phyloP scores from a whole-genome alignment of 352 stramenopile genomes.

The Pythium myriotylum region DNA sequence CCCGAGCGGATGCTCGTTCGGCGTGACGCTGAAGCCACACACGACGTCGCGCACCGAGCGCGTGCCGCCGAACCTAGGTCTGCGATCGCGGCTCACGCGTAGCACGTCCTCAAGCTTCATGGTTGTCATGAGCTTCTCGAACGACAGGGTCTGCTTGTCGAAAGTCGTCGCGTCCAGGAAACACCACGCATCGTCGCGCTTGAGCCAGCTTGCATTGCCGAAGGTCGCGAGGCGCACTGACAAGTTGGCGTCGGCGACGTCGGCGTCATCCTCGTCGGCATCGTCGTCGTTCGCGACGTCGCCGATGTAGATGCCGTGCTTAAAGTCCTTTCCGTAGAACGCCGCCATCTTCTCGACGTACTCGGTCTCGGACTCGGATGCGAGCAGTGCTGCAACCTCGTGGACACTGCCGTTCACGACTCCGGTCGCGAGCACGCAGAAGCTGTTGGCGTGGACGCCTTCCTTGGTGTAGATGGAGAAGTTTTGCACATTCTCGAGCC shows the following conservation, averaged over 20 bases:
- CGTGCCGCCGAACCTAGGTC: background rate
- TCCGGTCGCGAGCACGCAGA: conserved; percentile 13
- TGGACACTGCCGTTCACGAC: conserved; percentile 5
- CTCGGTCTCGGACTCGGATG: background rate
- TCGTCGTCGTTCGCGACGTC: background rate
- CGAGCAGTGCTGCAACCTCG: conserved; percentile 14
- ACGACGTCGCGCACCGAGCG: conserved; percentile 3
- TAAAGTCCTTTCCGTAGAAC: conserved; percentile 17
- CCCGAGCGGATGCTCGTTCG: too few relatives aligned
- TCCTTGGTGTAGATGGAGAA: conserved; percentile 19
- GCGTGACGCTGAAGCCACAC: conserved; percentile 2
- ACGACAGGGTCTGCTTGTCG: background rate
- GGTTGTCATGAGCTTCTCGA: conserved; percentile 21
- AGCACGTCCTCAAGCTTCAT: conserved; percentile 7
- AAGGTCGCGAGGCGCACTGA: conserved; percentile 22
- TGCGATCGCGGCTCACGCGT: background rate
- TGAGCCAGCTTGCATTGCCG: background rate
- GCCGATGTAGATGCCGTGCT: conserved; percentile 11
- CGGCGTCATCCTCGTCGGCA: background rate
- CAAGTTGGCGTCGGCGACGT: background rate
- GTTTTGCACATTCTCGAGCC: conserved; percentile 15
- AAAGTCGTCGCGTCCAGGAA: conserved; percentile 14
- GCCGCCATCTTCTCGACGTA: conserved; percentile 14
- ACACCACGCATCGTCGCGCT: conserved; percentile 22
- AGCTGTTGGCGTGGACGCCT: background rate